Base-by-base conservation (phyloP, 768 basidiomycete species). In the Pleurotus djamor region DNA sequence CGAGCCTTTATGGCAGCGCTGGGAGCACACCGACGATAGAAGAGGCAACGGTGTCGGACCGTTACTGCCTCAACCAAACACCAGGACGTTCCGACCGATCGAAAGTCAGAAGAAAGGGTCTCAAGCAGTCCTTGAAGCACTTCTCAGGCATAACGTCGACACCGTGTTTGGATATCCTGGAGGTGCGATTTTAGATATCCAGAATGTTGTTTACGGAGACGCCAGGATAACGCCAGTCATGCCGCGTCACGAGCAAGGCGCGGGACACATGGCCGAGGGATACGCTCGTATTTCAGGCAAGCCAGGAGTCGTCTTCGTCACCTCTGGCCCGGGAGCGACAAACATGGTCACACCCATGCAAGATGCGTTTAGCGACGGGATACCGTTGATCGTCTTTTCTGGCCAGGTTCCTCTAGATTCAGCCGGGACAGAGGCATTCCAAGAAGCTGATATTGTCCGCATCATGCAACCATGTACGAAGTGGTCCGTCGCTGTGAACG, bases 401-500 rank as follows among this genome's bases (percentile, higher is more conserved):
- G 96, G 97, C 0, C 96, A 98, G 79, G 96, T 99, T n/a, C 96
- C 97, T 0, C 97, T 95, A 6, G 91, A 91, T n/a, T 88, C 93
- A 52, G 98, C 98, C 60, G 96, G 96, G 12, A 95, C 93, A 10
- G 96, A 98, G 69, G 93, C 94, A 1, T 99, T 99, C 84, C 97
- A 99, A 71, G 97, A 99, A 75, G 97, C 97, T 35, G 97, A 99
- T 71, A 75, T 98, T 52, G 81, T 99, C 56, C 96, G 97, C 52
- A 99, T 98, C 72, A 96, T 95, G 33, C 82, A 96, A 55, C 87
- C 88, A 65, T 99, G 97, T 77, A 98, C 97, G 34, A 99, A 98
- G 73, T 98, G 97, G 97, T 98, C 98, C 70, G 96, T 98, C 61
- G 96, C 98, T 94, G 93, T 98, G 54, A 98, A 98, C 74, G 95